Evolutionary conservation across 2,329 filamentous ascomycete genomes (phyloP).

Genomic region (Aspergillus fructus): DNA sequence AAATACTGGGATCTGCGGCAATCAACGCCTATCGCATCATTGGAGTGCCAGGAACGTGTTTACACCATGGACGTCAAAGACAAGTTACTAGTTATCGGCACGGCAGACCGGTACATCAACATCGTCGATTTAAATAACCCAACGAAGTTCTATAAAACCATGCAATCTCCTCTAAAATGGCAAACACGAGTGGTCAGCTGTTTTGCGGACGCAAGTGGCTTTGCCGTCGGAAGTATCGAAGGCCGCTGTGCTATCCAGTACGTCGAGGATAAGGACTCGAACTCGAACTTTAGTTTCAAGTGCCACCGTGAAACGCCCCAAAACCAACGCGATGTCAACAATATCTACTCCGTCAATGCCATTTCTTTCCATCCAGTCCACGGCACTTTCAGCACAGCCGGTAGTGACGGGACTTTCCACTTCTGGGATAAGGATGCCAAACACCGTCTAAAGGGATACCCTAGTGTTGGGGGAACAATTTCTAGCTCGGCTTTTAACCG

Average conservation of each 20-base stretch:
- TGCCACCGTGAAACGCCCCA: slow-evolving; percentile 84
- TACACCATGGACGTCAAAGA: slow-evolving; percentile 92
- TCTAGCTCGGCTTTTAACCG: slow-evolving; percentile 88
- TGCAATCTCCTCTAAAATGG: slow-evolving; percentile 96
- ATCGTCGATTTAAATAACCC: slow-evolving; percentile 89
- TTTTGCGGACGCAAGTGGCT: slow-evolving; percentile 87
- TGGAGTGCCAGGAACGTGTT: slow-evolving; percentile 54
- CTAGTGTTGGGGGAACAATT: slow-evolving; percentile 80
- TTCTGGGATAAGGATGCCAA: slow-evolving; percentile 84
- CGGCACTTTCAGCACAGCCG: slow-evolving; percentile 97
- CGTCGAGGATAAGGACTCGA: slow-evolving; percentile 89
- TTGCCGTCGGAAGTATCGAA: slow-evolving; percentile 94
- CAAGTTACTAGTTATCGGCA: slow-evolving; percentile 85
- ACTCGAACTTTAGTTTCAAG: slow-evolving; percentile 97
- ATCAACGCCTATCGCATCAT: slow-evolving; percentile 44
- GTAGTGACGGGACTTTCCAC: slow-evolving; percentile 85
- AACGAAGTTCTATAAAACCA: slow-evolving; percentile 88
- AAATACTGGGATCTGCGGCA: slow-evolving; percentile 59
- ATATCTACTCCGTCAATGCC: slow-evolving; percentile 92
- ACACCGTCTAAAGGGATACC: slow-evolving; percentile 85
- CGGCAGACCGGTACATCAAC: slow-evolving; percentile 94
- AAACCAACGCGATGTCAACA: slow-evolving; percentile 66
- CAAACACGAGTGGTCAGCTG: slow-evolving; percentile 94
- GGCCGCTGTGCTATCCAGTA: slow-evolving; percentile 98
- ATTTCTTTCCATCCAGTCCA: slow-evolving; percentile 97